A percentile compares a stretch with the other conserved stretches of the same genome.
Evolutionary conservation across 495 filamentous ascomycete species (phyloP).

Genomic region (Hypoxylon lienhwacheense): DNA sequence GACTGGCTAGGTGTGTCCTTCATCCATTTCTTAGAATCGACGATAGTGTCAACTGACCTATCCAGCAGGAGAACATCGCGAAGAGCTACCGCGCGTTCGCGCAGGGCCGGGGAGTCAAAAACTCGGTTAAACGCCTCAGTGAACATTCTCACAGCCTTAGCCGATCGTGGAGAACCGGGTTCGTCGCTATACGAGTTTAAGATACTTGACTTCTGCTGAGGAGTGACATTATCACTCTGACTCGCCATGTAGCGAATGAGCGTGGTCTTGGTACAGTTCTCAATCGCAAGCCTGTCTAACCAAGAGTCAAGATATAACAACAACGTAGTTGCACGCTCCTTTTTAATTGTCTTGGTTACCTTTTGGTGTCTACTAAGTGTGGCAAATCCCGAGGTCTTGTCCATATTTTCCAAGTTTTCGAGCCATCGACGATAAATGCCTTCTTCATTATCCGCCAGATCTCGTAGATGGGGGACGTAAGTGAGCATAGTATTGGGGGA

Average conservation of each 20-base stretch:
- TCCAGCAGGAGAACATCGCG: conserved; percentile 50
- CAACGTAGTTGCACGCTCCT: conserved; percentile 48
- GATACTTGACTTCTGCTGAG: conserved; percentile 47
- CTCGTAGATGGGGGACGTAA: conserved; percentile 52
- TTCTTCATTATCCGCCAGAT: conserved; percentile 50
- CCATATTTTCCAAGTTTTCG: conserved; percentile 51
- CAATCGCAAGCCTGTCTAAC: conserved; percentile 46
- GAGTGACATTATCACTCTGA: conserved; percentile 48
- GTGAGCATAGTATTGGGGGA: conserved; percentile 53
- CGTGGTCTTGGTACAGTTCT: conserved; percentile 46
- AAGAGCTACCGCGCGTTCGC: conserved; percentile 41
- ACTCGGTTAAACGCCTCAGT: conserved; percentile 50
- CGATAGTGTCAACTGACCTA: conserved; percentile 46
- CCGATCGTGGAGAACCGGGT: conserved; percentile 40
- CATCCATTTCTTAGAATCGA: conserved; percentile 48
- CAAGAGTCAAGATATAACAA: conserved; percentile 50
- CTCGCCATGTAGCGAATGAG: conserved; percentile 50
- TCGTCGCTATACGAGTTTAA: conserved; percentile 44
- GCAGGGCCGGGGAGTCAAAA: conserved; percentile 37
- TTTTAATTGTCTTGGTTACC: conserved; percentile 42
- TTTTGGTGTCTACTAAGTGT: conserved; percentile 46
- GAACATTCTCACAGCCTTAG: conserved; percentile 42
- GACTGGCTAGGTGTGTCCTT: conserved; percentile 47
- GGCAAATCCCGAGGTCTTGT: conserved; percentile 52
- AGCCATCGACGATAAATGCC: conserved; percentile 50